Evolutionary conservation across 352 stramenopile species (phyloP).

Genomic region (Phytophthora lateralis): DNA sequence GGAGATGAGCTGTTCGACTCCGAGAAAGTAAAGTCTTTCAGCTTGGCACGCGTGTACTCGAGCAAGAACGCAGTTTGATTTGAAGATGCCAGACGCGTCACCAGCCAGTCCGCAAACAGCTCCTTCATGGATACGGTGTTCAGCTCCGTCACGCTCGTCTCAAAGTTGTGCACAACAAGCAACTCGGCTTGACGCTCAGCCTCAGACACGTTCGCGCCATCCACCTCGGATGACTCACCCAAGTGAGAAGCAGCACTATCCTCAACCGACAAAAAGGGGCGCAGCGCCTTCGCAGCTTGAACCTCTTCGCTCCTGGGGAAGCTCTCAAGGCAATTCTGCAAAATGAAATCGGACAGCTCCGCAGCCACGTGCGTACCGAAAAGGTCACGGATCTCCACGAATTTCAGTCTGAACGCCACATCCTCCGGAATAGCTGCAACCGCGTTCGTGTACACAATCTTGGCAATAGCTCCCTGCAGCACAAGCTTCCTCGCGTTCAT

Average conservation of each 20-base stretch:
- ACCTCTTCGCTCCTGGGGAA: constrained; percentile 67
- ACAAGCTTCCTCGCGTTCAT: constrained; percentile 70
- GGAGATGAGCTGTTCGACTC: constrained; percentile 21
- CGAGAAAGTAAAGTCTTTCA: constrained; percentile 53
- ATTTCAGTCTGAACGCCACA: constrained; percentile 74
- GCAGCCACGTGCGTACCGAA: constrained; percentile 65
- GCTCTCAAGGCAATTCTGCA: constrained; percentile 60
- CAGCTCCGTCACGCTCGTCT: constrained; percentile 56
- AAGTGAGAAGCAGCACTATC: constrained; percentile 9
- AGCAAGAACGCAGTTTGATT: constrained; percentile 54
- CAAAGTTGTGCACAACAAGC: constrained; percentile 57
- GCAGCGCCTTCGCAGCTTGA: constrained; percentile 58
- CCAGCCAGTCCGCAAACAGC: constrained; percentile 69
- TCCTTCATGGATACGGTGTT: constrained; percentile 60
- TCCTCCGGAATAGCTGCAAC: constrained; percentile 62
- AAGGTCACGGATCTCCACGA: constrained; percentile 79
- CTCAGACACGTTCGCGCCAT: constrained; percentile 32
- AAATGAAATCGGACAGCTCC: constrained; percentile 72
- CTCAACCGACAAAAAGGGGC: constrained; percentile 42
- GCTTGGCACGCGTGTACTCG: constrained; percentile 57
- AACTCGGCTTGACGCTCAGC: constrained; percentile 52
- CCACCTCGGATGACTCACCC: constrained; percentile 23
- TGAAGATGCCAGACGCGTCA: constrained; percentile 51
- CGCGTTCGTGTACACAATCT: constrained; percentile 83
- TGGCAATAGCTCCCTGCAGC: constrained; percentile 82